Evolutionary conservation across 495 filamentous ascomycete species (phyloP).

Genomic region (Corynascus novoguineensis): DNA sequence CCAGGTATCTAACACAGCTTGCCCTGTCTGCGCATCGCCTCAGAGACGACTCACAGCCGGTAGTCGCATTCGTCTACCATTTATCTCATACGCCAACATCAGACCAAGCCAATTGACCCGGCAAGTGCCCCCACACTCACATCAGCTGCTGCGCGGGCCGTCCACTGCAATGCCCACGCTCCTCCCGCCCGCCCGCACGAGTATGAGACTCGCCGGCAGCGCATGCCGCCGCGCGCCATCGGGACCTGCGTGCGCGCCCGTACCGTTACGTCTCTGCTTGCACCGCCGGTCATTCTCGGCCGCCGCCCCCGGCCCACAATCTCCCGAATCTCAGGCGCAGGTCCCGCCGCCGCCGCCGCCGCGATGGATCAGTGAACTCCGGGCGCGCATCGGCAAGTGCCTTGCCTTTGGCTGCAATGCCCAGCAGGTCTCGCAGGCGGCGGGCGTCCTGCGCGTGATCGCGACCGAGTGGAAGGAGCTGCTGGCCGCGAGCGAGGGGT

Average conservation of each 20-base stretch:
- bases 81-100: neutral
- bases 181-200: neutral
- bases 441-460: slow-evolving; percentile 54
- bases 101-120: neutral
- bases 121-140: neutral
- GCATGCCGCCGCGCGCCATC: neutral
- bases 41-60: neutral
- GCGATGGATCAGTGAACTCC: slow-evolving; percentile 74
- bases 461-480: slow-evolving; percentile 72
- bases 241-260: neutral
- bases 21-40: neutral
- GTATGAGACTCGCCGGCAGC: neutral
- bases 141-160: no score
- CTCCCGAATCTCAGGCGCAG: slow-evolving; percentile 9
- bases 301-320: neutral
- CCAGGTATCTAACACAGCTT: neutral
- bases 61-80: neutral
- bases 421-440: slow-evolving; percentile 57
- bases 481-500: slow-evolving; percentile 75
- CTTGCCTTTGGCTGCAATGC: slow-evolving; percentile 67
- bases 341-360: slow-evolving; percentile 28
- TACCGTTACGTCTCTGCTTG: neutral
- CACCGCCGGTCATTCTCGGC: neutral
- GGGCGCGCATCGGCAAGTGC: slow-evolving; percentile 72
- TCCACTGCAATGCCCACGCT: neutral